Conservation (phyloP, 2,329 filamentous ascomycete species). For the Rachicladosporium sp. region DNA sequence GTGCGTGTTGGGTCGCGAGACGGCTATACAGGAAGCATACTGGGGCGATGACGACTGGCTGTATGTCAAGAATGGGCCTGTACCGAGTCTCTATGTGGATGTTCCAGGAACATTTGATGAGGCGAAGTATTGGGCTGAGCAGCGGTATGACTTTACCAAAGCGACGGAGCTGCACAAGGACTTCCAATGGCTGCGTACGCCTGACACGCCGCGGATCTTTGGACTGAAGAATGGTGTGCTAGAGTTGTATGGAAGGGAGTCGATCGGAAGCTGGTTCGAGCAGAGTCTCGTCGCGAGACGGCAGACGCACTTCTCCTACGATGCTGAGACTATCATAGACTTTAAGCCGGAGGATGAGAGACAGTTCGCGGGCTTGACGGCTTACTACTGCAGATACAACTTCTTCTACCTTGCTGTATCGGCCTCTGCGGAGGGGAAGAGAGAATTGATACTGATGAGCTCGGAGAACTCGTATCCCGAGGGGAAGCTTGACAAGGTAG, state of each 20-base stretch:
- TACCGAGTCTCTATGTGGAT: conserved; percentile 2
- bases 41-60: conserved; percentile 41
- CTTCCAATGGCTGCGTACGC: conserved; percentile 6
- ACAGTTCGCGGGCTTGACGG: conserved; percentile 5
- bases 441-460: conserved; percentile 4
- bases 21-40: conserved; percentile 37
- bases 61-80: conserved; percentile 34
- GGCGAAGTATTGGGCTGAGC: conserved; percentile 5
- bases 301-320: conserved; percentile 6
- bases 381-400: conserved; percentile 6
- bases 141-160: conserved; percentile 4
- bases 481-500: conserved; percentile 1
- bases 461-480: conserved; percentile 3
- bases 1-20: conserved; percentile 35
- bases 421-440: conserved; percentile 3
- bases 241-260: conserved; percentile 2
- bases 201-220: conserved; percentile 4
- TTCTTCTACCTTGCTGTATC: conserved; percentile 5
- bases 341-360: conserved; percentile 4
- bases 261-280: conserved; percentile 4
- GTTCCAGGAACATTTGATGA: conserved; percentile 4
- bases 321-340: conserved; percentile 4
- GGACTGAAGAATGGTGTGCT: conserved; percentile 1
- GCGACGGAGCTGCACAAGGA: conserved; percentile 2
- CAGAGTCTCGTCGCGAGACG: conserved; percentile 4